These are phyloP conservation scores for Rickenella mellea DNA, from an alignment of 768 basidiomycete species.

Conservation along the genomic window DNA sequence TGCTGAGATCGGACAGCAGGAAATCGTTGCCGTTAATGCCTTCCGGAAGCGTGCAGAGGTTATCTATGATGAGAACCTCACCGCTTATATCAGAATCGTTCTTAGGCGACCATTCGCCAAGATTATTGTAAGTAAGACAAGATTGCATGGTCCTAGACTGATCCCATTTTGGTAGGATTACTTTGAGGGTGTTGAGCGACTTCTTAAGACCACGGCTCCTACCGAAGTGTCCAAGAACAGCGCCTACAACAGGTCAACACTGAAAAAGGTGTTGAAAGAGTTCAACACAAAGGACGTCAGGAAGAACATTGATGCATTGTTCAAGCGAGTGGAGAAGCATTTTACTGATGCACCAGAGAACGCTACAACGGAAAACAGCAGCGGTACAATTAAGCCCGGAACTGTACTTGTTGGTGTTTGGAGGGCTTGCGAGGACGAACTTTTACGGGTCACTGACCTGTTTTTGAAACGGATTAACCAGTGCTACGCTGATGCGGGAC, in stretches of 20 bases:
- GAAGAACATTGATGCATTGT: slow-evolving; percentile 77
- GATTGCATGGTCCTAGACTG: background rate
- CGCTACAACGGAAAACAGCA: slow-evolving; percentile 40
- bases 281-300: slow-evolving; percentile 82
- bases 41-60: slow-evolving; percentile 68
- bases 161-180: slow-evolving; percentile 55
- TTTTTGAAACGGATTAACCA: slow-evolving; percentile 62
- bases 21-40: slow-evolving; percentile 47
- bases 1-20: slow-evolving; percentile 66
- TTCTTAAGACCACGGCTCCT: slow-evolving; percentile 70
- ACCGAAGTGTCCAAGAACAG: slow-evolving; percentile 67
- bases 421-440: slow-evolving; percentile 83
- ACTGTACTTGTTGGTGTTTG: slow-evolving; percentile 78
- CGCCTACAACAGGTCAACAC: slow-evolving; percentile 61
- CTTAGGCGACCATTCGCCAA: slow-evolving; percentile 80
- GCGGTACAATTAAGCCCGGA: slow-evolving; percentile 43
- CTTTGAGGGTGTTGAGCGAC: slow-evolving; percentile 87
- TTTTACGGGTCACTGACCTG: slow-evolving; percentile 61
- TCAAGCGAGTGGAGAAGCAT: slow-evolving; percentile 92
- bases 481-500: slow-evolving; percentile 70
- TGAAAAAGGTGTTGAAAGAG: slow-evolving; percentile 85
- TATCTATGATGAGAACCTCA: slow-evolving; percentile 85
- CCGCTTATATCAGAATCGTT: slow-evolving; percentile 78
- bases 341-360: slow-evolving; percentile 79
- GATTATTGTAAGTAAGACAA: slow-evolving; percentile 54